Evolutionary conservation across 148 eudicot genomes (phyloP), one percentile per base, ranked within the genome.

Genomic region (Rhododendron vialii): DNA sequence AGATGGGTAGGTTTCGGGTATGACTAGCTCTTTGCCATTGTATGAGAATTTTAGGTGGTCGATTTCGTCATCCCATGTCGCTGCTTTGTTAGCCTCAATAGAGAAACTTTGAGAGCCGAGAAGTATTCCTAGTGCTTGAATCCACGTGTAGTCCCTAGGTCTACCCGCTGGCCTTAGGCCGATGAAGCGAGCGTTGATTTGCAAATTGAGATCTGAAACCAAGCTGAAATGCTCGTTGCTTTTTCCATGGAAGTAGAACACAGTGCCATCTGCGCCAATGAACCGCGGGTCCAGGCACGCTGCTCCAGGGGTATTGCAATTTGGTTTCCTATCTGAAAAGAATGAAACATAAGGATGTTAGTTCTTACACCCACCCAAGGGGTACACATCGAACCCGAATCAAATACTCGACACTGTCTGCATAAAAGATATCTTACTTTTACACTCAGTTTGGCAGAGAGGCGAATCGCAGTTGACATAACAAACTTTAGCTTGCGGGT

Each of bases 401-500:
- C n/a, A 61, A 61, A 22, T 61, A 61, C 26, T 24, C 1, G 67
- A 61, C n/a, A 61, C 67, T 4, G 18, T 33, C 12, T 38, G 67
- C 26, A 88, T 55, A 24, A 53, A 14, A 53, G 36, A 13, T 8
- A 24, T 36, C 92, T 86, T 82, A 93, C 95, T 85, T 91, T 87
- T 90, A 90, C 96, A 95, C 80, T 84, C 91, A 17, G 95, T 88
- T 87, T 89, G 87, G 92, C 96, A 94, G 24, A 87, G 86, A 0
- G 96, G 96, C 5, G 93, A 91, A 67, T 88, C 14, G 69, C 96
- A 95, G 87, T 93, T 83, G 57, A 93, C 83, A 63, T 83, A 85
- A 80, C 98, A 95, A 82, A 89, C 95, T 88, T 94, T 95, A 84
- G 92, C 92, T 81, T 89, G 90, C 1, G 92, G 92, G 73, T 89